Conservation (phyloP, 129 eudicot genomes). For the Logfia minima region DNA sequence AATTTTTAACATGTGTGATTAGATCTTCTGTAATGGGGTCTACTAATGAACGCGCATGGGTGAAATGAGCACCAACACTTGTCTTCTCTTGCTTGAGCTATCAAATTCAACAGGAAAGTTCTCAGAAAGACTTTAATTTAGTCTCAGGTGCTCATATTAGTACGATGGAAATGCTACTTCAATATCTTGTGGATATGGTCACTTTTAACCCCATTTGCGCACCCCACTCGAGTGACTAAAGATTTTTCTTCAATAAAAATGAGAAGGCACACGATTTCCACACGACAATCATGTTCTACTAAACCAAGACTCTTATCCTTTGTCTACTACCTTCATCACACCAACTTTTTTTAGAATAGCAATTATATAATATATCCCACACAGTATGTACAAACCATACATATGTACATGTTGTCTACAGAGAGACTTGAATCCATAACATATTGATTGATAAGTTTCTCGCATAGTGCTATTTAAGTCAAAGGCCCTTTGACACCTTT, state of each 20-base stretch:
- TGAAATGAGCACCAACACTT: slow-evolving; percentile 43
- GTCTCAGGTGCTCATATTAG: slow-evolving; percentile 45
- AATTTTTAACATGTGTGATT: slow-evolving; percentile 6
- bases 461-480: too few relatives aligned
- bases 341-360: neutral
- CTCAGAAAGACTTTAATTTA: neutral
- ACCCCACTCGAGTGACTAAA: slow-evolving; percentile 70
- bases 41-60: slow-evolving; percentile 42
- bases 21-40: slow-evolving; percentile 34
- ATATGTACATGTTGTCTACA: neutral
- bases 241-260: slow-evolving; percentile 30
- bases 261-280: slow-evolving; percentile 52
- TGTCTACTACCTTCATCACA: slow-evolving; percentile 30
- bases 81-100: slow-evolving; percentile 22
- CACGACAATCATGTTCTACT: slow-evolving; percentile 41
- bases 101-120: slow-evolving; percentile 42
- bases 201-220: slow-evolving; percentile 64
- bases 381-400: neutral
- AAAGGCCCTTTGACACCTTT: neutral
- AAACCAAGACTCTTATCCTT: slow-evolving; percentile 43
- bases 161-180: slow-evolving; percentile 23
- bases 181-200: slow-evolving; percentile 50
- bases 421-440: neutral
- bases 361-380: neutral
- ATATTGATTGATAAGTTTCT: too few relatives aligned